Evolutionary conservation across 2,329 filamentous ascomycete genomes (phyloP), one percentile per base, ranked within the genome.

Genomic region (Xylariales sp.): DNA sequence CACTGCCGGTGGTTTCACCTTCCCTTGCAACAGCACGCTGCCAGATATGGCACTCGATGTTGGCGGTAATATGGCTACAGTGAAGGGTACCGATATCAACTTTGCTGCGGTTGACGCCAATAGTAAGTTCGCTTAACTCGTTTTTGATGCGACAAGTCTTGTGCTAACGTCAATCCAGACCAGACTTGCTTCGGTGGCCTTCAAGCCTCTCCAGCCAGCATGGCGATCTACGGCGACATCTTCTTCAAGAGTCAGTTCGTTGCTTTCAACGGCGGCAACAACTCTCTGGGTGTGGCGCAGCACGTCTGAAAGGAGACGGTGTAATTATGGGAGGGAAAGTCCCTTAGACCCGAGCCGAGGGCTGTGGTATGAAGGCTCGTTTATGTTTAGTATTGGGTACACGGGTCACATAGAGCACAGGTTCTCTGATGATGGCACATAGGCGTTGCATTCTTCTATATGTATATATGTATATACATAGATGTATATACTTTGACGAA

Each of bases 181-280:
- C 20, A 42, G 74, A 71, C 68, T 42, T 87, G 83, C 67, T 86
- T 83, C 50, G 83, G 82, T 45, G 82, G 81, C 51, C 63, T 87
- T 14, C 83, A 87, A 64, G 70, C 74, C 22, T 77, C 75, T 34
- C 67, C 71, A 2, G 64, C 65, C 11, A 62, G 65, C 20, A 59
- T 84, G 27, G 76, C 81, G 60, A 80, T 88, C 56, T 80, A 75
- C 53, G 76, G 77, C 14, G 76, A 80, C 53, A 71, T 79, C 51
- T 72, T 80, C 56, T 79, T 80, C 65, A 79, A 79, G 64, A 74
- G 72, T 22, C 72, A 78, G 54, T 78, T 77, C 51, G 72, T 79
- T 18, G 74, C 67, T 12, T 79, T 79, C 55, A 71, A 78, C 55
- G 69, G 64, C 24, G 74, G 71, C 32, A 76, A 78, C 60, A 73